These are phyloP conservation scores for Xylaria palmicola DNA, from an alignment of 495 filamentous ascomycete genomes.

Conservation along the genomic window DNA sequence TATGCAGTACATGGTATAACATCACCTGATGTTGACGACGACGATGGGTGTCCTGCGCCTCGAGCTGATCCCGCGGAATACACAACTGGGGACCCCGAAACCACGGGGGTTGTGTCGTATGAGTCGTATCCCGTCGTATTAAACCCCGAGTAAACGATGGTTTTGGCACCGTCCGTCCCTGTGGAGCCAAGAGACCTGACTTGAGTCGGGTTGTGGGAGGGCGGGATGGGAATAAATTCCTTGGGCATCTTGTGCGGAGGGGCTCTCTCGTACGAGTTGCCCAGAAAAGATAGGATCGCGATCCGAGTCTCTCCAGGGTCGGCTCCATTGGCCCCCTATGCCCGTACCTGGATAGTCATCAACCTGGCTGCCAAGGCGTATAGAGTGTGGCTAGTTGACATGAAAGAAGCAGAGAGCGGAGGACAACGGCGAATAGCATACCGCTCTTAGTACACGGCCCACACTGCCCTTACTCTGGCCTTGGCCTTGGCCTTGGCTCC, in stretches of 20 bases:
- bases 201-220: background rate
- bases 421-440: too few species aligned
- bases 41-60: background rate
- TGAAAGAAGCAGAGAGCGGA: too few species aligned
- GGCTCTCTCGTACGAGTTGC: background rate
- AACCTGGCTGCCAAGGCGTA: background rate
- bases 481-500: background rate
- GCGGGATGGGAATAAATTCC: background rate
- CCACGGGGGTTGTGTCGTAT: too few species aligned
- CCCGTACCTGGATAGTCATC: background rate
- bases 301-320: background rate
- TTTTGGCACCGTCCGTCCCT: too few species aligned
- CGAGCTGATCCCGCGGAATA: background rate
- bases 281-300: background rate
- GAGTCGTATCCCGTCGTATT: background rate
- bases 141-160: background rate
- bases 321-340: background rate
- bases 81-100: too few species aligned
- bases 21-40: background rate
- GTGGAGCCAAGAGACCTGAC: too few species aligned
- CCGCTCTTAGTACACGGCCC: too few species aligned
- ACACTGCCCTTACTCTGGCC: too few species aligned
- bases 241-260: background rate
- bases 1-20: background rate
- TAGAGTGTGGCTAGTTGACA: too few species aligned